phyloP scores from a whole-genome alignment of 371 early-diverging fungal genomes.

The Entomophthora muscae region DNA sequence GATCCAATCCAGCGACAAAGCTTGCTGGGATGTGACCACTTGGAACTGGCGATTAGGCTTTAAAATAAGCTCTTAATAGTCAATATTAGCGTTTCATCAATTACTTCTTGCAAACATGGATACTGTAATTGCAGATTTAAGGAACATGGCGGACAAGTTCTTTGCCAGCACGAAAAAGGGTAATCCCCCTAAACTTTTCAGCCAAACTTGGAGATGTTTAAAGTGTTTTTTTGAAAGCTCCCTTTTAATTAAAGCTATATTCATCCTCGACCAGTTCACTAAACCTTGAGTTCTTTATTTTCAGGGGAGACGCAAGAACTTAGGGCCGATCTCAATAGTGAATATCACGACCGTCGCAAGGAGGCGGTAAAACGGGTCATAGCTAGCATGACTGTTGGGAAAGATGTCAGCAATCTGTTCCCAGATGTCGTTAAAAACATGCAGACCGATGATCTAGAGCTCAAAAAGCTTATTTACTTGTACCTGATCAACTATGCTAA shows the following conservation, averaged over 20 bases:
- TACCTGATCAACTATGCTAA: constrained; percentile 88
- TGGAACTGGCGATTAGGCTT: no score
- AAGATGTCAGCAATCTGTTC: constrained; percentile 88
- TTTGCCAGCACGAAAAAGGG: constrained; percentile 47
- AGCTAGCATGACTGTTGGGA: constrained; percentile 97
- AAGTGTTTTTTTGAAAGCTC: no score
- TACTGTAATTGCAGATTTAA: constrained; percentile 5
- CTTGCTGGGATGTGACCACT: no score
- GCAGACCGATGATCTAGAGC: constrained; percentile 95
- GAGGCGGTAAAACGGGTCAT: constrained; percentile 96
- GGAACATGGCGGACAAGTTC: constrained; percentile 20
- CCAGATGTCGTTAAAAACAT: constrained; percentile 97
- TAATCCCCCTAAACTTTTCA: constrained; percentile 10
- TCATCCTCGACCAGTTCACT: not conserved
- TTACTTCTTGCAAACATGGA: no score
- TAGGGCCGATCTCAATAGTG: constrained; percentile 86
- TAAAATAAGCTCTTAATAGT: no score
- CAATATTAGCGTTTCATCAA: no score
- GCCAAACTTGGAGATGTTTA: not conserved
- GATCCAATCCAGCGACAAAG: no score
- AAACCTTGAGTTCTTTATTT: not conserved
- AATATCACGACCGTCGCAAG: constrained; percentile 81
- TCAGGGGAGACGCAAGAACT: constrained; percentile 93
- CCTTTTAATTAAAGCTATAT: no score
- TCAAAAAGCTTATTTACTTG: constrained; percentile 90